phyloP scores from a whole-genome alignment of 2,329 filamentous ascomycete genomes.

The Akanthomyces muscarius region DNA sequence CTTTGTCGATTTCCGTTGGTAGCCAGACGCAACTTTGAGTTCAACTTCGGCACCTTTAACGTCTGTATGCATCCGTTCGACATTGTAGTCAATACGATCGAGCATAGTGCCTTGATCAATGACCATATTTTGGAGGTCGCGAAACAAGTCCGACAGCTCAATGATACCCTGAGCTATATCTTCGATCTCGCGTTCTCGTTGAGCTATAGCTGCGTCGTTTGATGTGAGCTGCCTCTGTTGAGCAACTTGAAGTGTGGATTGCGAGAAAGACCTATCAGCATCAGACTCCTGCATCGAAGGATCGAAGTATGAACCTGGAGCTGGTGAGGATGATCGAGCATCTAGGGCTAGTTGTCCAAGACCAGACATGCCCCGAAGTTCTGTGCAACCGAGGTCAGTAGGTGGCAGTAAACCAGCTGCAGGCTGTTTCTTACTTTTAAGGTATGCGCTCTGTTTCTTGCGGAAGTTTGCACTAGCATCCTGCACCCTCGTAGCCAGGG shows the following conservation, averaged over 20 bases:
- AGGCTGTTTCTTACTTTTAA: conserved; percentile 66
- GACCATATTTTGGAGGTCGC: conserved; percentile 92
- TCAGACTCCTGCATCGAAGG: conserved; percentile 91
- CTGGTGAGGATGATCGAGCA: conserved; percentile 52
- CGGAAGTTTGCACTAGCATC: conserved; percentile 88
- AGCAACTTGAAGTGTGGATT: conserved; percentile 80
- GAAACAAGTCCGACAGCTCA: conserved; percentile 92
- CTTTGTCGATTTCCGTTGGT: conserved; percentile 85
- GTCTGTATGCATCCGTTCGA: conserved; percentile 90
- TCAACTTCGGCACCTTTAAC: conserved; percentile 93
- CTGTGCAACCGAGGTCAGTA: conserved; percentile 37
- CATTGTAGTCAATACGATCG: conserved; percentile 96
- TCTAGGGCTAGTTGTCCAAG: conserved; percentile 44
- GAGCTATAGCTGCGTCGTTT: conserved; percentile 80
- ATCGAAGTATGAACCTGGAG: conserved; percentile 62
- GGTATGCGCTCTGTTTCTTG: conserved; percentile 94
- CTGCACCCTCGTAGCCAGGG: conserved; percentile 80
- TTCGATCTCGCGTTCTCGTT: conserved; percentile 94
- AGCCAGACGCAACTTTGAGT: conserved; percentile 79
- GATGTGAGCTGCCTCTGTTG: conserved; percentile 64
- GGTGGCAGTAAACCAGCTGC: neutral
- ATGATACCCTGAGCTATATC: conserved; percentile 98
- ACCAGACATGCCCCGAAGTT: conserved; percentile 69
- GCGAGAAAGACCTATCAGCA: conserved; percentile 86
- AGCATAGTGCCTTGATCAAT: conserved; percentile 89